phyloP scores from a whole-genome alignment of 1,139 yeast genomes.

The Geotrichum australiense region DNA sequence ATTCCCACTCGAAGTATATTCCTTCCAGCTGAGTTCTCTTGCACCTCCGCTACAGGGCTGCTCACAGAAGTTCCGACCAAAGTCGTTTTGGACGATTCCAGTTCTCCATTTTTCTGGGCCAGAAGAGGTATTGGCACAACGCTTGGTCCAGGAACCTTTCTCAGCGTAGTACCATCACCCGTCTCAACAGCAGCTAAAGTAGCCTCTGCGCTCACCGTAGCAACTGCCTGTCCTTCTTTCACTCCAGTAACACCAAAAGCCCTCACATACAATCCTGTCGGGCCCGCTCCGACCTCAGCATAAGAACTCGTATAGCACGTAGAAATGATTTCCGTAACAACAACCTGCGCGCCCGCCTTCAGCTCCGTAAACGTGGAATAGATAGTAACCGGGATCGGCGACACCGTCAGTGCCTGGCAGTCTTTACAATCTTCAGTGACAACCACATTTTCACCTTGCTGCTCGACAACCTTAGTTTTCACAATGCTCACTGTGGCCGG shows the following conservation, averaged over 20 bases:
- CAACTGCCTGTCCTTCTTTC: not conserved
- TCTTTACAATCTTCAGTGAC: conserved; percentile 10
- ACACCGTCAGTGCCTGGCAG: conserved; percentile 13
- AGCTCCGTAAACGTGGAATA: conserved; percentile 11
- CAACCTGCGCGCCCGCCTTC: conserved; percentile 7
- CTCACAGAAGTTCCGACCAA: too few relatives aligned
- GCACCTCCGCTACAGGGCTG: too few relatives aligned
- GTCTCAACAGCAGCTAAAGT: not conserved
- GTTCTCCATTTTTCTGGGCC: too few relatives aligned
- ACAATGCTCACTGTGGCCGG: conserved; percentile 9
- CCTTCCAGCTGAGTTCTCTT: too few relatives aligned
- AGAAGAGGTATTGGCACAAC: too few relatives aligned
- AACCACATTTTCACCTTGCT: conserved; percentile 9
- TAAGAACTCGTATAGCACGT: conserved; percentile 10
- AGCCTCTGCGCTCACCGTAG: conserved; percentile 1
- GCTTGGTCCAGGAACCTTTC: too few relatives aligned
- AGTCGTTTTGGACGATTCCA: too few relatives aligned
- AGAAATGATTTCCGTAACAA: conserved; percentile 7
- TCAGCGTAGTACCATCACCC: too few relatives aligned
- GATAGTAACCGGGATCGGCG: conserved; percentile 11
- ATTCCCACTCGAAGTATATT: too few relatives aligned
- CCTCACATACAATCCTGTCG: conserved; percentile 3
- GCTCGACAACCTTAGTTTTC: conserved; percentile 9
- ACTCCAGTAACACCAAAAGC: too few relatives aligned
- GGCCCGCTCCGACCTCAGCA: conserved; percentile 2